Evolutionary conservation across 2,329 filamentous ascomycete genomes (phyloP), one percentile per base, ranked within the genome.

Genomic region (Epichloe brachyelytri): DNA sequence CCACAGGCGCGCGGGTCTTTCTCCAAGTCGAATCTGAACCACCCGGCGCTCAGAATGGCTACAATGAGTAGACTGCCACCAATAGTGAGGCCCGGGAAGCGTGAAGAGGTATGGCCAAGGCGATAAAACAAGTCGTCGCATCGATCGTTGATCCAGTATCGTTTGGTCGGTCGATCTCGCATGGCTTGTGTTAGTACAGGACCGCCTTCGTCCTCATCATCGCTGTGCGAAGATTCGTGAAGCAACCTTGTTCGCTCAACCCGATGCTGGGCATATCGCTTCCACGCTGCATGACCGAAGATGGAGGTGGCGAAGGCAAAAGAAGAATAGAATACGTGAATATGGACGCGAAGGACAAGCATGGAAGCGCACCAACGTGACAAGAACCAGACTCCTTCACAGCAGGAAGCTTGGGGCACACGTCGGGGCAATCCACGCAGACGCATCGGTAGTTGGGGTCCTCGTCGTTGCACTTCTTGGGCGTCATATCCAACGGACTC

Each of bases 191-290:
- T 85, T 58, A 86, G 80, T 3, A 93, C 80, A 14, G 68, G 68
- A 54, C 95, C 88, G 2, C 86, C 89, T 62, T 96, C 91, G 55
- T 96, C 91, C 57, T 98, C 93, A 53, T 97, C 90, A 56, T 97
- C 91, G 60, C 87, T 94, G 8, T 83, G 83, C 12, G 81, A 77
- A 0, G 86, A 77, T 60, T 95, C 91, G 60, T 95, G 89, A 34
- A 98, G 75, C 4, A 98, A 74, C 52, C 89, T 81, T n/a, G 94
- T 77, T 19, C 88, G 77, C 67, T 96, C 89, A 49, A 83, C 86
- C 58, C 86, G 87, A 55, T 82, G 81, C 63, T 80, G 77, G 15
- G 82, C 77, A 62, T 88, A 86, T 58, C 81, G 84, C 52, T 77
- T 80, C 70, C 86, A 94, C 2, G 83, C 83, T 40, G 88, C 75